A percentile compares a stretch with the other conserved stretches of the same genome.
phyloP scores from a whole-genome alignment of 768 basidiomycete species.

The Mycena vitilis region DNA sequence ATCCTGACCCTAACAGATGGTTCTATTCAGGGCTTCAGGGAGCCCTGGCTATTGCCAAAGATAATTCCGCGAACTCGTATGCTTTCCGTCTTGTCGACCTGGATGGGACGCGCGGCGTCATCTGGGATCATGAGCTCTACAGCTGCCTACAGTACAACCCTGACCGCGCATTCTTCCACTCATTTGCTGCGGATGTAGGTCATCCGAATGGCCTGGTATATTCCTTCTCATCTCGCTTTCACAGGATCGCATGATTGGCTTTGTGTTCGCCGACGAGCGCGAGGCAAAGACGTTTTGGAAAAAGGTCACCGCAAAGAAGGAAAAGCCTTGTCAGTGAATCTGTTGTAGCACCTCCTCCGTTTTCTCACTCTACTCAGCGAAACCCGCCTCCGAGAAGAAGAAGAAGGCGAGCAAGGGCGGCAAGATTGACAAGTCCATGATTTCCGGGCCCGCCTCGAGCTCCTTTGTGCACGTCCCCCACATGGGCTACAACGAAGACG shows the following conservation, averaged over 20 bases:
- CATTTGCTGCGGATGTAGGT: slow-evolving; percentile 92
- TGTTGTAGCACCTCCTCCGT: neutral
- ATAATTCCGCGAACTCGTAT: slow-evolving; percentile 65
- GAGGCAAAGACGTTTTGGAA: slow-evolving; percentile 91
- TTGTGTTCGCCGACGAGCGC: slow-evolving; percentile 88
- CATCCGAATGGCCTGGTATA: neutral
- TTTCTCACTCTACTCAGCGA: slow-evolving; percentile 49
- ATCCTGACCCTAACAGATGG: slow-evolving; percentile 84
- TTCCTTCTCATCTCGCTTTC: neutral
- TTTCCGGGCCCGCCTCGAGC: slow-evolving; percentile 81
- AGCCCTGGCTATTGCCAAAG: slow-evolving; percentile 77
- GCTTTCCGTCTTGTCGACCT: slow-evolving; percentile 88
- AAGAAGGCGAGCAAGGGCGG: slow-evolving; percentile 73
- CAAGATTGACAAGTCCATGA: slow-evolving; percentile 92
- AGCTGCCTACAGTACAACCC: slow-evolving; percentile 82
- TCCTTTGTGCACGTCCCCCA: slow-evolving; percentile 93
- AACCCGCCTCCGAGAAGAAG: slow-evolving; percentile 64
- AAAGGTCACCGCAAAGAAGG: slow-evolving; percentile 80
- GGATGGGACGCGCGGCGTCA: slow-evolving; percentile 82
- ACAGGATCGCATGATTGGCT: slow-evolving; percentile 90
- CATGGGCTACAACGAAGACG: slow-evolving; percentile 92
- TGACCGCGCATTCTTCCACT: slow-evolving; percentile 92
- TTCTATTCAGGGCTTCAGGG: slow-evolving; percentile 90
- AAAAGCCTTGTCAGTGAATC: slow-evolving; percentile 50
- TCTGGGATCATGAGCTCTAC: slow-evolving; percentile 96